These are phyloP conservation scores for Tolypocladium guangdongense DNA, from an alignment of 2,329 filamentous ascomycete genomes.

Conservation along the genomic window DNA sequence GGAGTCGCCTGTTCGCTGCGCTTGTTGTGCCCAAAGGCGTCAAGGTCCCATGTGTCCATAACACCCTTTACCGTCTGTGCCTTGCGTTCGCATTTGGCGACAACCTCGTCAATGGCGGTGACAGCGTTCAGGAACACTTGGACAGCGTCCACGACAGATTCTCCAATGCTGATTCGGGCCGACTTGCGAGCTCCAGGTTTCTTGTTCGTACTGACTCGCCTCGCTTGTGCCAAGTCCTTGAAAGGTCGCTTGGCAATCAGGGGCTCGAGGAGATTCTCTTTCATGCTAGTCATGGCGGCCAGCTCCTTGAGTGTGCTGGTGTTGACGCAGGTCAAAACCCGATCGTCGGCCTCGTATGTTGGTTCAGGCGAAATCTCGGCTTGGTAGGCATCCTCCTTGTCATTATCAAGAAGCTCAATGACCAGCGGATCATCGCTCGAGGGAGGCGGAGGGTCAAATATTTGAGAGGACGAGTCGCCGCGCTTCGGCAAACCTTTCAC, in stretches of 20 bases:
- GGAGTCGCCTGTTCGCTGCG: constrained; percentile 17
- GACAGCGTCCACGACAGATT: constrained; percentile 39
- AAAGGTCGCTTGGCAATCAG: constrained; percentile 72
- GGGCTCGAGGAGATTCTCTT: constrained; percentile 55
- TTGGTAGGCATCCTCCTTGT: constrained; percentile 29
- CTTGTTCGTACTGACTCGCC: constrained; percentile 47
- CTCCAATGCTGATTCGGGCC: constrained; percentile 37
- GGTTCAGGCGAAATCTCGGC: constrained; percentile 20
- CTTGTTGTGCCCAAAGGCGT: constrained; percentile 32
- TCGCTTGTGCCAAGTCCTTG: constrained; percentile 50
- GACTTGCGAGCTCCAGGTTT: constrained; percentile 34
- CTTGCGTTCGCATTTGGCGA: constrained; percentile 62
- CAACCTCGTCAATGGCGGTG: constrained; percentile 72
- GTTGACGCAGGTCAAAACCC: constrained; percentile 74
- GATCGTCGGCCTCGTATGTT: constrained; percentile 21
- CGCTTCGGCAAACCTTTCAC: constrained; percentile 24
- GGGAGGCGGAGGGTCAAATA: constrained; percentile 9
- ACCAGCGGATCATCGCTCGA: constrained; percentile 23
- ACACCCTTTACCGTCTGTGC: constrained; percentile 44
- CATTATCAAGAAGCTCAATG: constrained; percentile 26
- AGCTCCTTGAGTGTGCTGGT: constrained; percentile 64
- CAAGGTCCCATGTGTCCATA: constrained; percentile 37
- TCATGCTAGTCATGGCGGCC: constrained; percentile 68
- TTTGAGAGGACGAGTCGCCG: constrained; percentile 12
- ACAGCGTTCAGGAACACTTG: constrained; percentile 71